A percentile compares a stretch with the other conserved stretches of the same genome.
phyloP scores from a whole-genome alignment of 257 asterid genomes.

The Nicotiana paniculata region DNA sequence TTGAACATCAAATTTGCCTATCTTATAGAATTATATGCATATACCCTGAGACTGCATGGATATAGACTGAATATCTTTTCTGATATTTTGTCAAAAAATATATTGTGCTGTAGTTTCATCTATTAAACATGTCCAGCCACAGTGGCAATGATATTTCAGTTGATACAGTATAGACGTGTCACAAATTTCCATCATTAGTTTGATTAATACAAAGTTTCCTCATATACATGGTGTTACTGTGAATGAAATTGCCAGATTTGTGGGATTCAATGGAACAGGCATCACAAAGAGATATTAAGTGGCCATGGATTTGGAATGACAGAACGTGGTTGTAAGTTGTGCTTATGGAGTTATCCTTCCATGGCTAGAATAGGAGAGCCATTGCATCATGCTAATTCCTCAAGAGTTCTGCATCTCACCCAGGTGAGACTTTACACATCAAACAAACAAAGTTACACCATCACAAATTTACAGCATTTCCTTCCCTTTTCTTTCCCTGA shows the following conservation, averaged over 20 bases:
- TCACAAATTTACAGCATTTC: slow-evolving; percentile 57
- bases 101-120: no score
- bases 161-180: background rate
- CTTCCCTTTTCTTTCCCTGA: slow-evolving; percentile 98
- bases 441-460: background rate
- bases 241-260: slow-evolving; percentile 36
- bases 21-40: background rate
- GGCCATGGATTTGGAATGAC: slow-evolving; percentile 50
- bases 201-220: background rate
- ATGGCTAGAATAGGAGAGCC: slow-evolving; percentile 49
- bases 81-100: no score
- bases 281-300: slow-evolving; percentile 67
- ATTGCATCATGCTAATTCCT: slow-evolving; percentile 2
- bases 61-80: background rate
- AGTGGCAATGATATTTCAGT: background rate
- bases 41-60: background rate
- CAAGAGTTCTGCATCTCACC: slow-evolving; percentile 60
- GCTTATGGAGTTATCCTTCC: slow-evolving; percentile 84
- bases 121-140: no score
- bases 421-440: slow-evolving; percentile 37
- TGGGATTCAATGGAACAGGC: slow-evolving; percentile 69
- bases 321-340: slow-evolving; percentile 31
- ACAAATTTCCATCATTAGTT: background rate
- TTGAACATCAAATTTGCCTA: background rate
- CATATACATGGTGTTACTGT: background rate